These are phyloP conservation scores for Saturnispora galanensis DNA, from an alignment of 805 yeast species.

Conservation along the genomic window DNA sequence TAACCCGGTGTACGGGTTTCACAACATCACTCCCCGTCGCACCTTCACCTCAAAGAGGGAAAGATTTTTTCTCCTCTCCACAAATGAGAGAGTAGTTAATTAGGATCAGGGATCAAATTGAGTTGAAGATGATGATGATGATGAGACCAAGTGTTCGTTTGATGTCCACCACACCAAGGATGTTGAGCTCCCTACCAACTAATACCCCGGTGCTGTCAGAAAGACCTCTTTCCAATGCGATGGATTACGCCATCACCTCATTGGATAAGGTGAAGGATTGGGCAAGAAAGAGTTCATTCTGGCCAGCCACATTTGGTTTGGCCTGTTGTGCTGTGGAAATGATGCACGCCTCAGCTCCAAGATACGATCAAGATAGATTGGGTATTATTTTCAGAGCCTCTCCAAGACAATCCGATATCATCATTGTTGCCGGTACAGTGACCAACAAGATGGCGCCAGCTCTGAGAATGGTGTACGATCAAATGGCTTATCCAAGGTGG, in stretches of 20 bases:
- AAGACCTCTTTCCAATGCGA: slow-evolving; percentile 45
- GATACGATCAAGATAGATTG: slow-evolving; percentile 86
- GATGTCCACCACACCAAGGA: slow-evolving; percentile 9
- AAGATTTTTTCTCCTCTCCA: background rate
- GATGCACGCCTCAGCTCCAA: slow-evolving; percentile 89
- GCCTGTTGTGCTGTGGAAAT: slow-evolving; percentile 93
- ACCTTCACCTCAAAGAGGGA: background rate
- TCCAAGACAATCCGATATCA: slow-evolving; percentile 85
- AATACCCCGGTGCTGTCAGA: slow-evolving; percentile 64
- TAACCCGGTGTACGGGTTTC: too few species aligned
- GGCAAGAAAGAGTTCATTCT: slow-evolving; percentile 86
- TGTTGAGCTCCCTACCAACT: slow-evolving; percentile 46
- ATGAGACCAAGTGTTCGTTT: slow-evolving; percentile 2
- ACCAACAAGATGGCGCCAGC: slow-evolving; percentile 94
- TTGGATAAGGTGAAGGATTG: slow-evolving; percentile 77
- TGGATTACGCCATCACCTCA: slow-evolving; percentile 76
- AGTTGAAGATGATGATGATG: slow-evolving; percentile 1
- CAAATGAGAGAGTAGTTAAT: background rate
- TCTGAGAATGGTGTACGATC: slow-evolving; percentile 84
- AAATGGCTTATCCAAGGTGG: slow-evolving; percentile 93
- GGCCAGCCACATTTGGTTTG: slow-evolving; percentile 89
- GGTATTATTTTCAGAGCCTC: slow-evolving; percentile 92
- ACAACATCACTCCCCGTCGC: too few species aligned
- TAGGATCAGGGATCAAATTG: background rate
- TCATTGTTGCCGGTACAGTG: slow-evolving; percentile 87